These are phyloP conservation scores for Lepiota venenata DNA, from an alignment of 768 basidiomycete genomes.

Conservation along the genomic window DNA sequence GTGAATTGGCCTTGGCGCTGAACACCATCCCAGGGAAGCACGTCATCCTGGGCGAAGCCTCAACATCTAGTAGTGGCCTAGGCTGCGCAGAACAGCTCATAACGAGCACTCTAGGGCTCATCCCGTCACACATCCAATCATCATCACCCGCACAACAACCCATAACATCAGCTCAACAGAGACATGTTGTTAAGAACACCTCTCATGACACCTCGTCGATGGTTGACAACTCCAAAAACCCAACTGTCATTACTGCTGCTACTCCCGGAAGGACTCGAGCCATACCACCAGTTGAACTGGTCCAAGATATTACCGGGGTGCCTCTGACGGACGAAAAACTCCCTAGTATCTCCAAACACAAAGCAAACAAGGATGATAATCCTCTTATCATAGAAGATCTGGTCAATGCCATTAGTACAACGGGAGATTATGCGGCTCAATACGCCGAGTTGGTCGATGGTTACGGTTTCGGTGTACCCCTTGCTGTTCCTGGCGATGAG, in stretches of 20 bases:
- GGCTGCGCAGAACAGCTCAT: background rate
- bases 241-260: background rate
- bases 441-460: slow-evolving; percentile 3
- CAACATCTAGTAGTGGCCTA: background rate
- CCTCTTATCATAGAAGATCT: background rate
- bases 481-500: background rate
- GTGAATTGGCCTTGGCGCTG: slow-evolving; percentile 1
- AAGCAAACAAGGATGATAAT: background rate
- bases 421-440: background rate
- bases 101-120: background rate
- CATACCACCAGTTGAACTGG: background rate
- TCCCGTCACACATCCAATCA: background rate
- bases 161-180: background rate
- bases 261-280: background rate
- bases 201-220: background rate
- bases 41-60: background rate
- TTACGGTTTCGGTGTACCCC: slow-evolving; percentile 3
- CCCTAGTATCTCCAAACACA: background rate
- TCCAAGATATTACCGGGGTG: background rate
- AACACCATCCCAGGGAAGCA: background rate
- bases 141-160: background rate
- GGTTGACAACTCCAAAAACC: background rate
- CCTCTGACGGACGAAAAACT: background rate
- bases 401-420: background rate
- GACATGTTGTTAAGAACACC: background rate